Evolutionary conservation across 2,329 filamentous ascomycete species (phyloP).

Genomic region (Penicillium rolfsii): DNA sequence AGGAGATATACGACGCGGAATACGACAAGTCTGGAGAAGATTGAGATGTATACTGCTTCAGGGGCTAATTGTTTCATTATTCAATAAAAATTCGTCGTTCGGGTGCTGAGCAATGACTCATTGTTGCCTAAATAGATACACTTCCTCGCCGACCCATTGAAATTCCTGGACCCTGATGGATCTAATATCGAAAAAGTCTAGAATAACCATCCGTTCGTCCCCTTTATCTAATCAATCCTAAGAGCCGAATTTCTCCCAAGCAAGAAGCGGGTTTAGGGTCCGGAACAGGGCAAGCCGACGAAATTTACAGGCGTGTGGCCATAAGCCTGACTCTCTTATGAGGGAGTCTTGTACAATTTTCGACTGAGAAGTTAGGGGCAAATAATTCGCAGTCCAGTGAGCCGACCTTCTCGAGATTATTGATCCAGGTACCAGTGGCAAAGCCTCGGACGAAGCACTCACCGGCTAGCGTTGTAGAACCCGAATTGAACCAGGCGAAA

Average conservation of each 20-base stretch:
- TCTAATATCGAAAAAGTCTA: too few relatives aligned
- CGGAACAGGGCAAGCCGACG: neutral
- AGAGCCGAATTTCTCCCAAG: neutral
- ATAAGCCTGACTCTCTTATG: neutral
- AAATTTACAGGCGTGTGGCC: neutral
- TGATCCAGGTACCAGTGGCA: neutral
- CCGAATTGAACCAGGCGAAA: neutral
- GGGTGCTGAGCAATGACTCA: too few relatives aligned
- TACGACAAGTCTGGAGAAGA: conserved; percentile 20
- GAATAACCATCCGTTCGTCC: too few relatives aligned
- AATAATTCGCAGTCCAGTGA: neutral
- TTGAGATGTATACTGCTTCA: neutral
- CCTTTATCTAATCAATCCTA: too few relatives aligned
- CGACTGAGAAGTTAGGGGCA: neutral
- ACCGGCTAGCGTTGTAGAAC: neutral
- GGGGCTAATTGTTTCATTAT: neutral
- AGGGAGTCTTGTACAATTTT: neutral
- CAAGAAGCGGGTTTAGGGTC: neutral
- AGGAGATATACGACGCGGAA: conserved; percentile 40
- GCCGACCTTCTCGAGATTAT: neutral
- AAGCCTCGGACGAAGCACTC: neutral
- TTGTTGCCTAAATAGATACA: too few relatives aligned
- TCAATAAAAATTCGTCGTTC: too few relatives aligned
- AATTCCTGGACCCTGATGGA: too few relatives aligned
- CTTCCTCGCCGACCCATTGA: too few relatives aligned